phyloP scores from a whole-genome alignment of 2,329 filamentous ascomycete species.

The Leptographium wingfieldii region DNA sequence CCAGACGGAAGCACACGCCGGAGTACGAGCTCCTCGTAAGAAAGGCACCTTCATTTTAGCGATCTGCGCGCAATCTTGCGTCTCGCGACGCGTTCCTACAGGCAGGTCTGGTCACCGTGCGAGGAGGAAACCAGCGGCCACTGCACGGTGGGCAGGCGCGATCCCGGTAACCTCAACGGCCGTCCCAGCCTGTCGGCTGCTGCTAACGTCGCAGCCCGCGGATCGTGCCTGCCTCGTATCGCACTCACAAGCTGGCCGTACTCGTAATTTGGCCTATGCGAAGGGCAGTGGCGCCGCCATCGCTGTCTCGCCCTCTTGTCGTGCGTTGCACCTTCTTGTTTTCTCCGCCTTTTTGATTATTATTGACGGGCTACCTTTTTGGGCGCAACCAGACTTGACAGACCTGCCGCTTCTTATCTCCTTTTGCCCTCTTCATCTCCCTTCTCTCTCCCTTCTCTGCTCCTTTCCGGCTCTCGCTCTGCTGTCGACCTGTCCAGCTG shows the following conservation, averaged over 20 bases:
- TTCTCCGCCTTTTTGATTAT: too few relatives aligned
- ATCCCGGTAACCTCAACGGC: neutral
- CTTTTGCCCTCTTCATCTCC: neutral
- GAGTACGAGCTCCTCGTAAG: neutral
- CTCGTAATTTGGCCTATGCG: too few relatives aligned
- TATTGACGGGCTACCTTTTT: too few relatives aligned
- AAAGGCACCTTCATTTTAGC: neutral
- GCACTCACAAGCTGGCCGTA: too few relatives aligned
- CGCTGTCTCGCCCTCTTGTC: too few relatives aligned
- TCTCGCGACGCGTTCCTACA: neutral
- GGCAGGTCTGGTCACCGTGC: neutral
- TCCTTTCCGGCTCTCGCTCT: too few relatives aligned
- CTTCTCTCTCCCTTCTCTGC: neutral
- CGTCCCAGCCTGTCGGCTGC: neutral
- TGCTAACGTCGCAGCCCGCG: too few relatives aligned
- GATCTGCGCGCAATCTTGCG: conserved; percentile 1
- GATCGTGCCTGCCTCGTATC: too few relatives aligned
- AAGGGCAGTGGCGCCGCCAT: too few relatives aligned
- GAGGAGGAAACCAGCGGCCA: neutral
- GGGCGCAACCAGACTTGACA: neutral
- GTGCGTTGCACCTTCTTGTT: too few relatives aligned
- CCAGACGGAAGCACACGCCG: neutral
- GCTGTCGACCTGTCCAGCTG: neutral
- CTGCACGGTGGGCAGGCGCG: neutral
- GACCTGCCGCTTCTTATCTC: too few relatives aligned